phyloP scores from a whole-genome alignment of 2,329 filamentous ascomycete genomes.

The Trichophyton benhamiae region DNA sequence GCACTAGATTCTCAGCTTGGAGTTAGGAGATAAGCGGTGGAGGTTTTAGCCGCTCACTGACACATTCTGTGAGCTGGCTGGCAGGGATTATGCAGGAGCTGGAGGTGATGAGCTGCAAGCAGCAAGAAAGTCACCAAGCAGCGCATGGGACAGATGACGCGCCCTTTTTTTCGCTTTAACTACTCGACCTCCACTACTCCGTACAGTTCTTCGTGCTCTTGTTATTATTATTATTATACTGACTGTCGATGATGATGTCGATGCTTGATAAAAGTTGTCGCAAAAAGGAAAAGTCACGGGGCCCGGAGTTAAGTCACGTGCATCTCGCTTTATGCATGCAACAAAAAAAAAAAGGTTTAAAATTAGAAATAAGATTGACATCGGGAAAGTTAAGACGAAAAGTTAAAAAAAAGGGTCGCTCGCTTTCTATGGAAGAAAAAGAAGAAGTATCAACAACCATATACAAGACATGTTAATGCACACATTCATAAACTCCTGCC shows the following conservation, averaged over 20 bases:
- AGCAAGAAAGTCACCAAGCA: neutral
- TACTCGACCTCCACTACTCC: neutral
- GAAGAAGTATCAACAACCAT: neutral
- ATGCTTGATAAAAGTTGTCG: too few relatives aligned
- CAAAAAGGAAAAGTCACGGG: neutral
- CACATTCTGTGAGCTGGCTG: neutral
- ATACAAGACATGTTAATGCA: neutral
- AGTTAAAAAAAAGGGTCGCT: neutral
- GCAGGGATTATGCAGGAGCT: neutral
- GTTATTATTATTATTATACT: too few relatives aligned
- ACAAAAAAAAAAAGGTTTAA: neutral
- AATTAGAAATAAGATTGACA: slow-evolving; percentile 1
- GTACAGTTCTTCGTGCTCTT: neutral
- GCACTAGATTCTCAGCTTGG: neutral
- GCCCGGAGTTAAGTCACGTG: neutral
- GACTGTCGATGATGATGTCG: too few relatives aligned
- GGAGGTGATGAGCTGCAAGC: neutral
- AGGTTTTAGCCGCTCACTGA: neutral
- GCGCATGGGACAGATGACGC: neutral
- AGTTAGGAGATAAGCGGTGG: slow-evolving; percentile 3
- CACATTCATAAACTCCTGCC: neutral
- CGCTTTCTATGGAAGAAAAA: neutral
- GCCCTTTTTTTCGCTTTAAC: neutral
- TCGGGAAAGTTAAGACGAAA: neutral
- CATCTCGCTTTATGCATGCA: neutral